These are phyloP conservation scores for Xylaria sp. DNA, from an alignment of 2,329 filamentous ascomycete species.

Conservation along the genomic window DNA sequence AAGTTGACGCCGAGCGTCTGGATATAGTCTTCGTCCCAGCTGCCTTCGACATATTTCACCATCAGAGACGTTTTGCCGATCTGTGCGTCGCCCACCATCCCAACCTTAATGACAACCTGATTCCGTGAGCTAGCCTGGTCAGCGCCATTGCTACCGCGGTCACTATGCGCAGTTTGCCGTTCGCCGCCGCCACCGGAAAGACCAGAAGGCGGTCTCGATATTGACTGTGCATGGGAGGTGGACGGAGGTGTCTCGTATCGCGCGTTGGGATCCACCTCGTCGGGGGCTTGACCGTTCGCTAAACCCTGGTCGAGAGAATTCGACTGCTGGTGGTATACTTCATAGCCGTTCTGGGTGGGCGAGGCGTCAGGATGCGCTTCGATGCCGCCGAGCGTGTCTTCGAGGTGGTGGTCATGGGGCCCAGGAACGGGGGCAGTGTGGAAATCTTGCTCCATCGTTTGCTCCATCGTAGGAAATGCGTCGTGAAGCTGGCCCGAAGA, in stretches of 20 bases:
- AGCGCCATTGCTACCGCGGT: constrained; percentile 55
- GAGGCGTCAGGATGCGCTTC: constrained; percentile 58
- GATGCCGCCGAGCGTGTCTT: constrained; percentile 62
- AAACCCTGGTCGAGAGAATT: constrained; percentile 60
- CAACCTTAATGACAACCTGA: constrained; percentile 97
- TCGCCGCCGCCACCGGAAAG: constrained; percentile 57
- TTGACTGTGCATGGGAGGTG: constrained; percentile 52
- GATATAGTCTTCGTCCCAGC: constrained; percentile 99
- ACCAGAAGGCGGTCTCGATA: constrained; percentile 66
- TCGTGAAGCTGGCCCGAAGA: constrained; percentile 64
- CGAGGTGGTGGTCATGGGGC: constrained; percentile 52
- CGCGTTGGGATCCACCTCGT: constrained; percentile 54
- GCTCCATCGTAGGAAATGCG: constrained; percentile 64
- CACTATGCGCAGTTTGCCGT: constrained; percentile 55
- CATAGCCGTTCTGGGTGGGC: constrained; percentile 38
- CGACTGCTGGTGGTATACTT: constrained; percentile 56
- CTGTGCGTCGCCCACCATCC: constrained; percentile 99
- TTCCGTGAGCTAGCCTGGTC: constrained; percentile 64
- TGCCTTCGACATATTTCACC: constrained; percentile 99
- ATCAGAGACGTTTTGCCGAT: constrained; percentile 99
- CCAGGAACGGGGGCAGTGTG: constrained; percentile 31
- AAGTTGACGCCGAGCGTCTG: constrained; percentile 99
- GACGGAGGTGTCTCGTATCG: constrained; percentile 61
- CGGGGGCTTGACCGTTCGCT: constrained; percentile 46
- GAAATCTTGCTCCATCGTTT: constrained; percentile 42